Base-by-base conservation (phyloP, 2,329 filamentous ascomycete species). In the Epichloe aotearoae region DNA sequence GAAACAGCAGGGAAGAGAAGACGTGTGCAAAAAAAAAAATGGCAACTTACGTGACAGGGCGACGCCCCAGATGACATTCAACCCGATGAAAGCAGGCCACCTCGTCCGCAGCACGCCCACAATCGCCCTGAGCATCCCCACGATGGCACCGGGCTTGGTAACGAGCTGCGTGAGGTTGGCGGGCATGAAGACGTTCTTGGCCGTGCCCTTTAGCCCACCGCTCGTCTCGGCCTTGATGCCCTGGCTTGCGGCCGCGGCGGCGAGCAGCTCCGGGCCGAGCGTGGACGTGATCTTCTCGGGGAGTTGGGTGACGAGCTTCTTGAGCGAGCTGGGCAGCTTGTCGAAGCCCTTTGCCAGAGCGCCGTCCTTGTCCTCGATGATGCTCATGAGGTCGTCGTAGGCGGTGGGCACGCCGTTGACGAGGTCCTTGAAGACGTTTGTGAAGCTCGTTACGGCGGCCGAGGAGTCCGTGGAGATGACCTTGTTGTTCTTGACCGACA, bases 391-490 rank as follows among this genome's bases (percentile, higher is more conserved):
- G 64, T 98, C 93, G 62, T 85, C 77, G 66, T 94, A 95, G 3
- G 93, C 93, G 0, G 91, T 96, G 3, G 93, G 93, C 2, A 88
- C 93, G 54, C 93, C 93, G 63, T 89, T 90, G 60, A 93, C 80
- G 15, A 96, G 78, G 64, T 98, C 93, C 64, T 91, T 93, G 62
- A 98, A 85, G 36, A 96, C 83, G 51, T 89, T 74, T 1, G 88
- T 94, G 74, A 98, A 98, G 55, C 83, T 81, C 50, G 82, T 79
- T 48, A 95, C 79, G 33, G 95, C 76, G 55, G 88, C 84, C 54
- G 88, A 82, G 0, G 88, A 91, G 59, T 95, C 89, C 53, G 81
- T 78, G n/a, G 83, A 84, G 66, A 96, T 87, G 53, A 87, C 87
- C 52, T 83, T 84, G 70, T 94, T 93, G 72, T 95, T 90, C 57